These are phyloP conservation scores for Plasmopara halstedii DNA, from an alignment of 352 stramenopile genomes.

Conservation along the genomic window DNA sequence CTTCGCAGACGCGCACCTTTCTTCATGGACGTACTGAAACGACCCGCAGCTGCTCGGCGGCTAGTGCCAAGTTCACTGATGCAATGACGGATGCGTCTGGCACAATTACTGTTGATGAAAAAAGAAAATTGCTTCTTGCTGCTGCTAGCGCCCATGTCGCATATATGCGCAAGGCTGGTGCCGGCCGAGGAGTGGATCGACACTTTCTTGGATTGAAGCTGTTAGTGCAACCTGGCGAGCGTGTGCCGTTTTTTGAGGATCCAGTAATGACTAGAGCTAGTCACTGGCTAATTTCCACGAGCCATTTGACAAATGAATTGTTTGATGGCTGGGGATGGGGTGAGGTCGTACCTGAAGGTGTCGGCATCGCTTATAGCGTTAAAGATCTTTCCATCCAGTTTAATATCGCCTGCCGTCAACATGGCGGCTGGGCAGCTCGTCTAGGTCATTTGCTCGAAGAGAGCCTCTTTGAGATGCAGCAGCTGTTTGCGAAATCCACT, in stretches of 20 bases:
- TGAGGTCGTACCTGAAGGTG: conserved; percentile 67
- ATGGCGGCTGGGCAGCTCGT: conserved; percentile 36
- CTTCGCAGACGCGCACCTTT: conserved; percentile 90
- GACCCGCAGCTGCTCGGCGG: conserved; percentile 71
- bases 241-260: conserved; percentile 65
- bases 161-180: conserved; percentile 64
- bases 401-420: conserved; percentile 71
- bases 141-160: conserved; percentile 44
- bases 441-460: conserved; percentile 72
- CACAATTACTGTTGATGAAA: conserved; percentile 22
- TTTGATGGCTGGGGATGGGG: conserved; percentile 83
- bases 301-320: conserved; percentile 70
- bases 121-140: conserved; percentile 35
- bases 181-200: conserved; percentile 87
- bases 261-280: conserved; percentile 50
- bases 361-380: conserved; percentile 78
- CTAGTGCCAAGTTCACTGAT: conserved; percentile 83
- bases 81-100: conserved; percentile 57
- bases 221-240: conserved; percentile 39
- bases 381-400: conserved; percentile 76
- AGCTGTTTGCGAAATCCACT: conserved; percentile 35
- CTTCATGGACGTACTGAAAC: conserved; percentile 93
- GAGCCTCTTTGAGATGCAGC: conserved; percentile 72
- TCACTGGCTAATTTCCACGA: conserved; percentile 78
- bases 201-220: conserved; percentile 90